Evolutionary conservation across 1,284 basidiomycete species (phyloP).

Genomic region (Puccinia brachypodii): DNA sequence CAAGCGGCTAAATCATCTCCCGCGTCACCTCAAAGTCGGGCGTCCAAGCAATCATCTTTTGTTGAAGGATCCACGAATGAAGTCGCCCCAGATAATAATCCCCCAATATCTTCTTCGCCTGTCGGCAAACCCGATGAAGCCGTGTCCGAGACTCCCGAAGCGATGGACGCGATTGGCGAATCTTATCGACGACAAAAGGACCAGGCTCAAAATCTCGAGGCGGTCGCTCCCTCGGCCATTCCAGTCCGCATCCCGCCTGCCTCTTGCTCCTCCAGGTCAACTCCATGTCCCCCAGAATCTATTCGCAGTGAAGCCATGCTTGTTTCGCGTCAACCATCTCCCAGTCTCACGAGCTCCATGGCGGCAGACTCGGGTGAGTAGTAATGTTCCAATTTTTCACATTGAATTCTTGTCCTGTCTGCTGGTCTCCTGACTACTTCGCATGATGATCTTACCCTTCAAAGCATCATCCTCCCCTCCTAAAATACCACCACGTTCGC

Average conservation of each 20-base stretch:
- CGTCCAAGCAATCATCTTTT: neutral
- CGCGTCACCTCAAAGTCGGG: neutral
- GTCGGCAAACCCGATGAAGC: neutral
- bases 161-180: slow-evolving; percentile 1
- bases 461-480: neutral
- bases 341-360: neutral
- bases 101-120: neutral
- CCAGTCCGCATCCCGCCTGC: neutral
- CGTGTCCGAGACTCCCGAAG: neutral
- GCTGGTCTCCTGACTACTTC: neutral
- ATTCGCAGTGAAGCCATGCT: neutral
- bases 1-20: neutral
- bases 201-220: neutral
- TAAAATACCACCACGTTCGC: neutral
- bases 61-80: neutral
- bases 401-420: neutral
- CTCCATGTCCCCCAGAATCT: neutral
- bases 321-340: neutral
- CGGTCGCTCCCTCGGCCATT: neutral
- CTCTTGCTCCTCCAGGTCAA: neutral
- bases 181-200: neutral
- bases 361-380: slow-evolving; percentile 24
- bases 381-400: neutral
- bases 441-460: neutral
- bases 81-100: neutral